These are phyloP conservation scores for Agrocybe pediades DNA, from an alignment of 768 basidiomycete genomes.

Conservation along the genomic window DNA sequence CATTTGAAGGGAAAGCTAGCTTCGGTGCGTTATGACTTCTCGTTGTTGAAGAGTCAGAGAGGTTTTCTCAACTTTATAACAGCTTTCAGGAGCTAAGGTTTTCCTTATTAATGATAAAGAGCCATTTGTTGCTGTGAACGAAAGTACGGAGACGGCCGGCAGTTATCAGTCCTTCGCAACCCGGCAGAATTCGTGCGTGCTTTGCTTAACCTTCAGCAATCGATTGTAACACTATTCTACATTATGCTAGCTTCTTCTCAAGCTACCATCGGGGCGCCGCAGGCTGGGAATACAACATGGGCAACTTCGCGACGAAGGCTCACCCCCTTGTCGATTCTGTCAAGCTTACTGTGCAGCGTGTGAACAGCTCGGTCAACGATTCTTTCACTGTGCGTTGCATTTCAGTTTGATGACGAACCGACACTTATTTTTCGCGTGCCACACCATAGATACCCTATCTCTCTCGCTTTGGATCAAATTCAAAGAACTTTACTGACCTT, in stretches of 20 bases:
- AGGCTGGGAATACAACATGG: constrained; percentile 47
- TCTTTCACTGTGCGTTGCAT: constrained; percentile 43
- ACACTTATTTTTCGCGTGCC: not conserved
- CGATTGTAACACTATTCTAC: not conserved
- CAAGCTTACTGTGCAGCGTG: constrained; percentile 46
- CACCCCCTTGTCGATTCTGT: constrained; percentile 54
- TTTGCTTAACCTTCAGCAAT: not conserved
- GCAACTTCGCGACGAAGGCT: constrained; percentile 56
- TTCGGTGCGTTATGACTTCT: constrained; percentile 32
- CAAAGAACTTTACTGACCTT: constrained; percentile 49
- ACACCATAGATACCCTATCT: constrained; percentile 65
- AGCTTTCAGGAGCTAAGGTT: constrained; percentile 56
- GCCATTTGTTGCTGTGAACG: constrained; percentile 53
- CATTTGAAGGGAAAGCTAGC: constrained; percentile 46
- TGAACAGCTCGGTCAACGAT: constrained; percentile 37
- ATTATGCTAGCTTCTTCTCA: constrained; percentile 43
- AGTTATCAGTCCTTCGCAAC: constrained; percentile 54
- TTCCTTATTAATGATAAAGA: constrained; percentile 51
- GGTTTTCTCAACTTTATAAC: not conserved
- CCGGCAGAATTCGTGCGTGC: constrained; percentile 46
- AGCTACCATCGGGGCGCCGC: constrained; percentile 38
- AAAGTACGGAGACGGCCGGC: constrained; percentile 51
- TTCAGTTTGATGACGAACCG: not conserved
- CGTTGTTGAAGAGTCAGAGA: not conserved
- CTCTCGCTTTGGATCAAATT: constrained; percentile 48